phyloP scores from a whole-genome alignment of 2,329 filamentous ascomycete species.

The Cladosporium sp. region DNA sequence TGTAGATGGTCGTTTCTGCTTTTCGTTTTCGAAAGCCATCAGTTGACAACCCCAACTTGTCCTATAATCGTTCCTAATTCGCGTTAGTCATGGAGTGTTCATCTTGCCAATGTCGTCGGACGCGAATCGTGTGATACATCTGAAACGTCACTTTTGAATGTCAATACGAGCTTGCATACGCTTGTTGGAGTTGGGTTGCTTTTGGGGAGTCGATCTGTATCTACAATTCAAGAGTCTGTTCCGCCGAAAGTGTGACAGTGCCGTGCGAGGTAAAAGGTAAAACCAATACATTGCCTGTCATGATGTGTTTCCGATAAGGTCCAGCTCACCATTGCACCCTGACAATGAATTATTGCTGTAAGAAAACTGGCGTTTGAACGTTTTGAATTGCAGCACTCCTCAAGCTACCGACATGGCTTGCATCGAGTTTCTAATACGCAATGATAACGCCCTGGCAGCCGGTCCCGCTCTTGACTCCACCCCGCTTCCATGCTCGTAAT shows the following conservation, averaged over 20 bases:
- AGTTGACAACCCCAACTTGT: too few relatives aligned
- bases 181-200: not conserved
- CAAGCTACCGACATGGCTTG: conserved; percentile 13
- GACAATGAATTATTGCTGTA: conserved; percentile 8
- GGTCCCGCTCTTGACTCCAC: conserved; percentile 12
- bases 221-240: not conserved
- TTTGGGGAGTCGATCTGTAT: not conserved
- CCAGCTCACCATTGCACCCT: conserved; percentile 12
- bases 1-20: too few relatives aligned
- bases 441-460: conserved; percentile 13
- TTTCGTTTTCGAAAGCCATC: too few relatives aligned
- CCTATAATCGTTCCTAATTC: too few relatives aligned
- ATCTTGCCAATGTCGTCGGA: too few relatives aligned
- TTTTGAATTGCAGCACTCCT: conserved; percentile 14
- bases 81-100: too few relatives aligned
- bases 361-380: conserved; percentile 13
- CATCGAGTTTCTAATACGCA: conserved; percentile 14
- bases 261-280: not conserved
- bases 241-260: not conserved
- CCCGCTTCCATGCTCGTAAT: conserved; percentile 27
- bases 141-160: too few relatives aligned
- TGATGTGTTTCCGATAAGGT: conserved; percentile 10
- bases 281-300: conserved; percentile 11
- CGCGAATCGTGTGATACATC: too few relatives aligned
- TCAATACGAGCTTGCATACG: too few relatives aligned